A percentile compares a stretch with the other conserved stretches of the same genome.
Evolutionary conservation across 2,329 filamentous ascomycete genomes (phyloP).

Genomic region (Dactylellina sp.): DNA sequence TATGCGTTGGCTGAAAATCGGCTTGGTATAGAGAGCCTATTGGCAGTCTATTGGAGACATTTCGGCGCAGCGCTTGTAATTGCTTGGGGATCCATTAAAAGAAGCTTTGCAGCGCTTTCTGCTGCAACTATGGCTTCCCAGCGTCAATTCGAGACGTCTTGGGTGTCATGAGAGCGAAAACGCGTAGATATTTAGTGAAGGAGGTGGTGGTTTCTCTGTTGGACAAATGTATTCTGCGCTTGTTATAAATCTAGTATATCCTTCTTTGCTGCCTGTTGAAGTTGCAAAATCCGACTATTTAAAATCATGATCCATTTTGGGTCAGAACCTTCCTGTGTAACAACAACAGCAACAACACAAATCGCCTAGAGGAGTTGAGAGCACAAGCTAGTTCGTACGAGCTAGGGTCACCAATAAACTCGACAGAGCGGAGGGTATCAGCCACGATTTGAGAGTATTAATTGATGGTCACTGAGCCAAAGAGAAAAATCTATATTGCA

Average conservation of each 20-base stretch:
- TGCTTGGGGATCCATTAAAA: background rate
- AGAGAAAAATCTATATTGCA: background rate
- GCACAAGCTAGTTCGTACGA: no score
- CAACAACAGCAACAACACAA: constrained; percentile 31
- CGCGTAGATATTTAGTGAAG: background rate
- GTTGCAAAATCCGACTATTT: background rate
- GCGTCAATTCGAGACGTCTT: constrained; percentile 44
- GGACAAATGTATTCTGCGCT: background rate
- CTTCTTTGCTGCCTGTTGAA: background rate
- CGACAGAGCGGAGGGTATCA: no score
- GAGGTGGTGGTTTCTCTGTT: background rate
- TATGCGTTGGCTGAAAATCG: background rate
- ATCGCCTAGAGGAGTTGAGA: no score
- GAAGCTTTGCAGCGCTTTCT: constrained; percentile 32
- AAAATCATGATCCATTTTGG: constrained; percentile 9
- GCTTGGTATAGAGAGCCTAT: constrained; percentile 17
- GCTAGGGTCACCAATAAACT: background rate
- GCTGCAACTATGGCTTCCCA: constrained; percentile 32
- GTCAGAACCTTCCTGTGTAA: constrained; percentile 36
- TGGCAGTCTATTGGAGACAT: constrained; percentile 50
- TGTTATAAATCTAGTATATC: constrained; percentile 1
- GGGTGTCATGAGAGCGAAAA: constrained; percentile 23
- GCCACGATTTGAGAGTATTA: no score
- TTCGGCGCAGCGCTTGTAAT: constrained; percentile 26
- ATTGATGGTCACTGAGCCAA: no score